phyloP scores from a whole-genome alignment of 108 stramenopile genomes.

The Craspedostauros australis region DNA sequence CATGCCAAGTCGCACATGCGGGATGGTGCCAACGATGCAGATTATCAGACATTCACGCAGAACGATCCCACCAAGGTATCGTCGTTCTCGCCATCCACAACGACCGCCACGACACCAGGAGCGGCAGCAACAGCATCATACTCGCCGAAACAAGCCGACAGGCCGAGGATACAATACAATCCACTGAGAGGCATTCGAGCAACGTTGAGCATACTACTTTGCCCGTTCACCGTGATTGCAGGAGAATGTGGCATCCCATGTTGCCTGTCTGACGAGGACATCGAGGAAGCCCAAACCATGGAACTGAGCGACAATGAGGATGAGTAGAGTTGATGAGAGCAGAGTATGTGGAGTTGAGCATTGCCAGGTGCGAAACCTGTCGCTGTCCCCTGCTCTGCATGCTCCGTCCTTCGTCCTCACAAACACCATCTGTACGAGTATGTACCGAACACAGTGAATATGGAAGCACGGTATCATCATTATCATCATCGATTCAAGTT shows the following conservation, averaged over 20 bases:
- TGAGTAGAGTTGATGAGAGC: neutral
- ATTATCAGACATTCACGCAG: too few relatives aligned
- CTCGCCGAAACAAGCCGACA: neutral
- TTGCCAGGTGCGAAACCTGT: too few relatives aligned
- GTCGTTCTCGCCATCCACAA: too few relatives aligned
- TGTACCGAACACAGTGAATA: too few relatives aligned
- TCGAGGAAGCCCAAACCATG: neutral
- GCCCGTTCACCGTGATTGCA: constrained; percentile 11
- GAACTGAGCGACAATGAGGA: neutral
- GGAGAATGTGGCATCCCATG: constrained; percentile 10
- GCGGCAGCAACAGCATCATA: neutral
- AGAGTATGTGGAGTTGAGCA: too few relatives aligned
- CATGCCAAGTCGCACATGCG: neutral
- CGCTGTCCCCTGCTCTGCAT: too few relatives aligned
- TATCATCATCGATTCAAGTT: too few relatives aligned
- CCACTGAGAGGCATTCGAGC: neutral
- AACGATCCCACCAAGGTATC: too few relatives aligned
- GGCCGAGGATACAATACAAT: neutral
- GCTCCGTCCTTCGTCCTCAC: too few relatives aligned
- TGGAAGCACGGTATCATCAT: too few relatives aligned
- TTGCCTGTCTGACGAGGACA: constrained; percentile 2
- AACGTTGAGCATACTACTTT: constrained; percentile 6
- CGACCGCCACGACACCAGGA: neutral
- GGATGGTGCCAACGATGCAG: too few relatives aligned
- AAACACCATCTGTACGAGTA: too few relatives aligned